Percentiles rank a stretch among this genome's conserved stretches.
phyloP scores from a whole-genome alignment of 2,329 filamentous ascomycete species.

The Colletotrichum sojae region DNA sequence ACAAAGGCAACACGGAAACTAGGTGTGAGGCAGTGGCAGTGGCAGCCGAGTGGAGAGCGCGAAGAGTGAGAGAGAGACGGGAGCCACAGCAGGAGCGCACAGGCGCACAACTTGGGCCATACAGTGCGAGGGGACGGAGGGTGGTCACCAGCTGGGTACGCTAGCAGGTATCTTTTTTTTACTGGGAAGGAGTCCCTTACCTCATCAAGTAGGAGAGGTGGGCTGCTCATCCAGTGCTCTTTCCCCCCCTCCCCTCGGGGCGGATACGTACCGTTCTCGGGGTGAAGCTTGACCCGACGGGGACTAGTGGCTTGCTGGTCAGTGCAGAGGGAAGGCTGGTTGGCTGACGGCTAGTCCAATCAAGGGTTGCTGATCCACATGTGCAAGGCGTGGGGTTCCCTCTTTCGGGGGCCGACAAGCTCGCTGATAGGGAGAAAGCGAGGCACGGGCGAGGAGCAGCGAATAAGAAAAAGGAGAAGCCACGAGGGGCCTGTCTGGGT shows the following conservation, averaged over 20 bases:
- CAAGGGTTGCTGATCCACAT: slow-evolving; percentile 17
- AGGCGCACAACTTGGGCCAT: slow-evolving; percentile 7
- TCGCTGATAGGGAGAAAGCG: slow-evolving; percentile 36
- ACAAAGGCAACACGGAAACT: slow-evolving; percentile 21
- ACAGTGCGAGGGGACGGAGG: slow-evolving; percentile 9
- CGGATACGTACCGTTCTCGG: slow-evolving; percentile 10
- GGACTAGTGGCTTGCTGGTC: background rate
- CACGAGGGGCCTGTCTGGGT: background rate
- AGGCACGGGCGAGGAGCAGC: background rate
- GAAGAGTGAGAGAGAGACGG: slow-evolving; percentile 13
- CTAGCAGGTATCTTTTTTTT: too few species aligned
- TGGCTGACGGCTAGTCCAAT: slow-evolving; percentile 12
- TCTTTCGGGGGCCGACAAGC: slow-evolving; percentile 28
- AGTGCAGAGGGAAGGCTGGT: slow-evolving; percentile 17
- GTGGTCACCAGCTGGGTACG: background rate
- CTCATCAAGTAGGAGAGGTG: background rate
- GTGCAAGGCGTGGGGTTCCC: slow-evolving; percentile 36
- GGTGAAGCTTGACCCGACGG: background rate
- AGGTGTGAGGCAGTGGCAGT: slow-evolving; percentile 16
- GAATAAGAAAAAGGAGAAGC: slow-evolving; percentile 9
- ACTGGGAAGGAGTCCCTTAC: too few species aligned
- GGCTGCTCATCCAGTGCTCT: too few species aligned
- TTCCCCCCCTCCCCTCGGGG: too few species aligned
- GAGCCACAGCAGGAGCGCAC: slow-evolving; percentile 15
- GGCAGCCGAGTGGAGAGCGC: slow-evolving; percentile 9